These are phyloP conservation scores for Cupressus sempervirens DNA, from an alignment of 75 land plant genomes.

Conservation along the genomic window DNA sequence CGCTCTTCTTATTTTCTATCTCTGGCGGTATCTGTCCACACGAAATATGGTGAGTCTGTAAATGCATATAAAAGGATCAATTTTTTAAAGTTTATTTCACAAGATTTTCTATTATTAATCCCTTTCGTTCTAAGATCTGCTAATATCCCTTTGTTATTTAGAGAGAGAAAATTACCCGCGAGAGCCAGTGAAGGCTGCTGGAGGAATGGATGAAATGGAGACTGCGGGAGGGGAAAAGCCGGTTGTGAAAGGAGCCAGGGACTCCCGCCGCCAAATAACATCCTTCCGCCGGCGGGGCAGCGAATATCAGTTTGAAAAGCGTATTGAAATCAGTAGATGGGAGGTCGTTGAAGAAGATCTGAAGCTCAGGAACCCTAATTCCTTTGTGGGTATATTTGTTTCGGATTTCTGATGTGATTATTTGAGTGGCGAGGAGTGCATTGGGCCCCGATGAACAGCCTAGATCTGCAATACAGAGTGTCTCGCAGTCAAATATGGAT, in stretches of 20 bases:
- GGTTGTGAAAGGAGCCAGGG: slow-evolving; percentile 32
- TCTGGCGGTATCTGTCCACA: too few species aligned
- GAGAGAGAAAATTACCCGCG: too few species aligned
- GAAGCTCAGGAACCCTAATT: slow-evolving; percentile 30
- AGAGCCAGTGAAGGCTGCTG: too few species aligned
- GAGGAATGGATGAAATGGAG: slow-evolving; percentile 33
- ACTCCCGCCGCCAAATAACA: slow-evolving; percentile 29
- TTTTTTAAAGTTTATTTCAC: too few species aligned
- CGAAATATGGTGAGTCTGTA: too few species aligned
- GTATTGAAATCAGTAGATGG: slow-evolving; percentile 68
- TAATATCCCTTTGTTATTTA: too few species aligned
- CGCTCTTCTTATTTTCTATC: too few species aligned
- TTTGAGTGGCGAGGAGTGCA: slow-evolving; percentile 22
- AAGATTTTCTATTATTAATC: too few species aligned
- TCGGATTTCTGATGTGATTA: slow-evolving; percentile 23
- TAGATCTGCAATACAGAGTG: slow-evolving; percentile 34
- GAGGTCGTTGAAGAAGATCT: slow-evolving; percentile 46
- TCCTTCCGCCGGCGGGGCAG: neutral
- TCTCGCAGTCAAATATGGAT: neutral
- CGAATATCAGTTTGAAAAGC: too few species aligned
- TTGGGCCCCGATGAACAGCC: slow-evolving; percentile 71
- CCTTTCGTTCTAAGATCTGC: too few species aligned
- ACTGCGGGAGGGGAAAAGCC: slow-evolving; percentile 28
- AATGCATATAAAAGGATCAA: too few species aligned
- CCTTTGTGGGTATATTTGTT: neutral